These are phyloP conservation scores for Phytopythium delawarense DNA, from an alignment of 352 stramenopile genomes.

Conservation along the genomic window DNA sequence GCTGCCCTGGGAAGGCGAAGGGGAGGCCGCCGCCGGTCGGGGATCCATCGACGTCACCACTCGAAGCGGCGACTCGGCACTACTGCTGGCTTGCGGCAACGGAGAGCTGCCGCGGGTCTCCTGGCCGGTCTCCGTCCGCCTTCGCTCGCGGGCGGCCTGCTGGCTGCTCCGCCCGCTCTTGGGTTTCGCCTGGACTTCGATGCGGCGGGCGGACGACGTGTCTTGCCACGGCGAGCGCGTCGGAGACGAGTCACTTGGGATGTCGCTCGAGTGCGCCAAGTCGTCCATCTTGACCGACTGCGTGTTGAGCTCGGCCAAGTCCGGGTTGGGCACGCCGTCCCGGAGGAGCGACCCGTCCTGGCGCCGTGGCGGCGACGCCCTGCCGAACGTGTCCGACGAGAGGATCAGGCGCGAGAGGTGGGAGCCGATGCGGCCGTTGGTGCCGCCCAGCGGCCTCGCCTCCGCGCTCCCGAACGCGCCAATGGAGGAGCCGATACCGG, in stretches of 20 bases:
- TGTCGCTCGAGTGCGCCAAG: constrained; percentile 6
- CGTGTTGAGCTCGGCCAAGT: constrained; percentile 65
- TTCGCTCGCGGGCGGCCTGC: background rate
- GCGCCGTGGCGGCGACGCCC: background rate
- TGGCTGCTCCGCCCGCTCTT: background rate
- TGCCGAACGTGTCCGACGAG: constrained; percentile 19
- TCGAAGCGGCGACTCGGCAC: background rate
- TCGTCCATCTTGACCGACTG: constrained; percentile 56
- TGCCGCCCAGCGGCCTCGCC: background rate
- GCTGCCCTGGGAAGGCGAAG: constrained; percentile 3
- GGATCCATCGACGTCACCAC: background rate
- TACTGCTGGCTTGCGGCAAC: background rate
- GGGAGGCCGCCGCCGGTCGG: background rate
- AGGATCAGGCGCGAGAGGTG: constrained; percentile 24
- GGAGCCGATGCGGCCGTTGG: constrained; percentile 16
- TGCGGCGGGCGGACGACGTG: constrained; percentile 2
- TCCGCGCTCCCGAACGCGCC: constrained; percentile 13
- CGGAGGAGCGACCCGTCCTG: constrained; percentile 10
- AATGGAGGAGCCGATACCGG: constrained; percentile 13
- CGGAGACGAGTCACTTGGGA: background rate
- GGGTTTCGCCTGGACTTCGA: constrained; percentile 4
- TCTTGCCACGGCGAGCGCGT: constrained; percentile 3
- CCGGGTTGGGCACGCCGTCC: constrained; percentile 31
- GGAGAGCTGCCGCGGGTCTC: background rate
- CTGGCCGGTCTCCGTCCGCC: background rate